phyloP scores from a whole-genome alignment of 2,329 filamentous ascomycete species.

The Fusarium succisae region DNA sequence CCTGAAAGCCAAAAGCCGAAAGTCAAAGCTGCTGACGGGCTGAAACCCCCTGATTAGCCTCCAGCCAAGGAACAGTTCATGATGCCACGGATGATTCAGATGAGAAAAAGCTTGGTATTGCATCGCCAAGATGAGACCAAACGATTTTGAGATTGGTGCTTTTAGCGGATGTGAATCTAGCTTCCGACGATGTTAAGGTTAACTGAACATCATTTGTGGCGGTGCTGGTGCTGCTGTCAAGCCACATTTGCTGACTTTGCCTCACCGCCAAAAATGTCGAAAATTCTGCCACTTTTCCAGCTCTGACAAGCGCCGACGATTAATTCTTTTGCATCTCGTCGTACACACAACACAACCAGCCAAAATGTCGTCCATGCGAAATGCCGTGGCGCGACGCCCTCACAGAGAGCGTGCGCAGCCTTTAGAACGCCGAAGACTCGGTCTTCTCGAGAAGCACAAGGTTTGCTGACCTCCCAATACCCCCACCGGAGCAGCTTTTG shows the following conservation, averaged over 20 bases:
- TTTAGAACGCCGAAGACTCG: conserved; percentile 82
- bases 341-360: background rate
- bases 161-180: conserved; percentile 6
- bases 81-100: background rate
- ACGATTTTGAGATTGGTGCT: background rate
- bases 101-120: conserved; percentile 4
- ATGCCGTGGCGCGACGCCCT: conserved; percentile 79
- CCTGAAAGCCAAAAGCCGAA: background rate
- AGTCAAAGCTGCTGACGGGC: conserved; percentile 4
- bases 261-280: conserved; percentile 52
- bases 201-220: conserved; percentile 26
- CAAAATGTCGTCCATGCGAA: conserved; percentile 67
- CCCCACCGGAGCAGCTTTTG: conserved; percentile 16
- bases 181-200: conserved; percentile 9
- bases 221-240: background rate
- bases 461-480: conserved; percentile 50
- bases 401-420: conserved; percentile 93
- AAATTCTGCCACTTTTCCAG: conserved; percentile 47
- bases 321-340: conserved; percentile 13
- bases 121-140: background rate
- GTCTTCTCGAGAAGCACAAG: conserved; percentile 96
- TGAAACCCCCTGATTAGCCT: conserved; percentile 18
- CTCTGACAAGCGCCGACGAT: background rate
- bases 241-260: conserved; percentile 18
- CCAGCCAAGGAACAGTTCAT: background rate